A percentile compares a stretch with the other conserved stretches of the same genome.
Conservation (phyloP, 164 flowering plant genomes). For the Sedum album region DNA sequence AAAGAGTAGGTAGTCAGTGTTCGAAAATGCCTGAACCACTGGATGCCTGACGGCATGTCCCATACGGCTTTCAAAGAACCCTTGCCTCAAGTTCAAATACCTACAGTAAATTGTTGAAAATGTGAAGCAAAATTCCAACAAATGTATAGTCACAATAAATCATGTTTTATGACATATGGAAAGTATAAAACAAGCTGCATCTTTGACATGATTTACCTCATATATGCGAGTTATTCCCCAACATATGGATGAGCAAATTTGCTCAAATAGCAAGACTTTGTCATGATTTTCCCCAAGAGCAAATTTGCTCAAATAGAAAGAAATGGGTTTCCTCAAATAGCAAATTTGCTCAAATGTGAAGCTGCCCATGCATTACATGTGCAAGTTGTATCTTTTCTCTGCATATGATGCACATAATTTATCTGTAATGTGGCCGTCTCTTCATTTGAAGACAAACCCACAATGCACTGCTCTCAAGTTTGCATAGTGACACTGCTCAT, state of each 20-base stretch:
- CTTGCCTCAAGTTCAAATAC: neutral
- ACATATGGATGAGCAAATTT: neutral
- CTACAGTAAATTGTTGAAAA: neutral
- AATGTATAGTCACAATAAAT: neutral
- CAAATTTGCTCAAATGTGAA: too few relatives aligned
- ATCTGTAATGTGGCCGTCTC: neutral
- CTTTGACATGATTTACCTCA: neutral
- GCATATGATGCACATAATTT: neutral
- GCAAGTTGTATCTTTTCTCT: too few relatives aligned
- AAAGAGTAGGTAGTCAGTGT: neutral
- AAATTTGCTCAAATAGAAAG: too few relatives aligned
- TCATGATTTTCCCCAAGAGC: too few relatives aligned
- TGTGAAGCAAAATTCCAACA: neutral
- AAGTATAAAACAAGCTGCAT: neutral
- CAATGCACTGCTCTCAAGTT: conserved; percentile 20
- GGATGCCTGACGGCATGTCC: neutral
- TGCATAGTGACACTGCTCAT: conserved; percentile 16
- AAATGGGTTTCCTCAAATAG: too few relatives aligned
- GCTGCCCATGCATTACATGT: too few relatives aligned
- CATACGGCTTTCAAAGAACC: neutral
- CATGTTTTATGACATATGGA: neutral
- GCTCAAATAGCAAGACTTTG: too few relatives aligned
- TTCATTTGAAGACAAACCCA: neutral
- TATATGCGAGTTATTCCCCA: neutral
- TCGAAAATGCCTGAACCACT: neutral